phyloP scores from a whole-genome alignment of 2,329 filamentous ascomycete species.

The Ophiognomonia clavigignenti-juglandacearum region DNA sequence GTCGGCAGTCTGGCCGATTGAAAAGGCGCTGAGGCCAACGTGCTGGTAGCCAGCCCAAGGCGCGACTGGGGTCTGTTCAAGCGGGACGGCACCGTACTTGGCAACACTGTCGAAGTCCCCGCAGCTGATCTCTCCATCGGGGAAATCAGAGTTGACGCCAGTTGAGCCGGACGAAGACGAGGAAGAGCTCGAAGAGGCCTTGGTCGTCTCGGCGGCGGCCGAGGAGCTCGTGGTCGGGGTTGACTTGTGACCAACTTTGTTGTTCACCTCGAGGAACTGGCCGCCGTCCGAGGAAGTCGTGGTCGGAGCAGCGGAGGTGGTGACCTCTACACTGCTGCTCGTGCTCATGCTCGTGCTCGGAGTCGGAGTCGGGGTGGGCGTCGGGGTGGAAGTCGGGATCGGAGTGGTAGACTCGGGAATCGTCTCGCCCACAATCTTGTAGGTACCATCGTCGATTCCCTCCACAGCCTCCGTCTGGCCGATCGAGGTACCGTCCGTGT shows the following conservation, averaged over 20 bases:
- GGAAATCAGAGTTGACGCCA: conserved; percentile 67
- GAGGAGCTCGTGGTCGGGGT: conserved; percentile 22
- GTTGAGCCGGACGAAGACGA: conserved; percentile 29
- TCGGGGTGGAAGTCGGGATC: conserved; percentile 20
- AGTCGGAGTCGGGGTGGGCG: conserved; percentile 24
- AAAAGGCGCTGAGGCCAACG: conserved; percentile 6
- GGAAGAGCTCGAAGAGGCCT: conserved; percentile 18
- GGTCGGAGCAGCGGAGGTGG: conserved; percentile 30
- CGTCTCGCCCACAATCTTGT: conserved; percentile 58
- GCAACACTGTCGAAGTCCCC: conserved; percentile 62
- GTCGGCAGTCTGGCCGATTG: conserved; percentile 21
- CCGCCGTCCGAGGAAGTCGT: conserved; percentile 30
- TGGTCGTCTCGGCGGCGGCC: conserved; percentile 22
- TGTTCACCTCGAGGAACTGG: conserved; percentile 52
- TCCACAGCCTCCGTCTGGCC: conserved; percentile 59
- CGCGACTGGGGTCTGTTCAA: conserved; percentile 63
- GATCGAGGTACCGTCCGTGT: conserved; percentile 61
- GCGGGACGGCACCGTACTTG: conserved; percentile 67
- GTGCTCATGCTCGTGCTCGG: too few species aligned
- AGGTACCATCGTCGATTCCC: conserved; percentile 68
- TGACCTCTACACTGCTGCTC: conserved; percentile 28
- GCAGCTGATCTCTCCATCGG: conserved; percentile 69
- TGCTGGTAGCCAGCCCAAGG: conserved; percentile 81
- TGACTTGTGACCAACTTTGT: conserved; percentile 31
- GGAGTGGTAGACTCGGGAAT: conserved; percentile 47